Base-by-base conservation (phyloP, 2,329 filamentous ascomycete species). In the Chaetomium sp. region DNA sequence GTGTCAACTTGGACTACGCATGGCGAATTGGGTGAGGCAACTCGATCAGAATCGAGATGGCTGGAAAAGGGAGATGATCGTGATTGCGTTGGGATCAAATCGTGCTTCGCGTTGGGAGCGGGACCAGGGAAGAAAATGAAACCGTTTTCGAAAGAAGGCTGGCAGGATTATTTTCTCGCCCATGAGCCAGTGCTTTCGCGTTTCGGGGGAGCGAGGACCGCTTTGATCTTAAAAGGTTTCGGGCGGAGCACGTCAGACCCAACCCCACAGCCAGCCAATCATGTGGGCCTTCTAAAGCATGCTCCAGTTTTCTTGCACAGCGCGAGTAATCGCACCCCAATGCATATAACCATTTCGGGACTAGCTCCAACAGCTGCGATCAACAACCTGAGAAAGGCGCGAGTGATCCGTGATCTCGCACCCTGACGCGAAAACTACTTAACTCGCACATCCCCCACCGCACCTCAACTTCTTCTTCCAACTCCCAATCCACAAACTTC, bases 381-480 rank as follows among this genome's bases (percentile, higher is more conserved):
- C 71, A 72, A 70, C 67, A 69, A 69, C 63, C 63, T 65, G 51
- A 51, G 54, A 55, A 35, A 68, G 60, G 63, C 58, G 65, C 70
- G 72, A 73, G 81, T 84, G 82, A 84, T 84, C 80, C 78, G 80
- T 80, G 78, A 80, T 79, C 76, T 76, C 74, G 75, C 75, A 69
- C 76, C 75, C 64, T 57, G 53, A 71, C 71, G 73, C 78, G 77
- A 82, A 84, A 84, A 84, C 78, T 85, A 85, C 82, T 84, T 85
- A 84, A 83, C 74, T 76, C 75, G 75, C 75, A 76, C 69, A 72
- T 77, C 76, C 79, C 81, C 82, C 81, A 75, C 79, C 75, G 74
- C 68, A 75, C 56, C 65, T 76, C 72, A 49, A 72, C 70, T 69
- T 73, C 73, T 69, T 73, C 73, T 73, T 73, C 73, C 74, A 73